Percentiles rank a stretch among this genome's conserved stretches.
These are phyloP conservation scores for Aspergillus quadrilineatus DNA, from an alignment of 2,329 filamentous ascomycete species.

Conservation along the genomic window DNA sequence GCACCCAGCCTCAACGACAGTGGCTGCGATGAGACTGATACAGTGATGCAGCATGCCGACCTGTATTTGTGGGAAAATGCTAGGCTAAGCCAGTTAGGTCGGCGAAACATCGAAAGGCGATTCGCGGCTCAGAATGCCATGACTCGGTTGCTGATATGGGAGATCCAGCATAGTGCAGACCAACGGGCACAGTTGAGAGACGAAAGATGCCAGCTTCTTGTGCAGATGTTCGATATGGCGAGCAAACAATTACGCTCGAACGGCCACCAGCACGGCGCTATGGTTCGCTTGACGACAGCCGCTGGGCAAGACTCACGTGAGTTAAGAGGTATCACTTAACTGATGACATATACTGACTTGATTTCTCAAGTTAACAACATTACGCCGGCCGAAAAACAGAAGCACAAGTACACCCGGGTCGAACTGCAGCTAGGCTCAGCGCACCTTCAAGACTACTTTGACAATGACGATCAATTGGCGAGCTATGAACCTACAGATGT, in stretches of 20 bases:
- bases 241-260: slow-evolving; percentile 25
- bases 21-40: slow-evolving; percentile 17
- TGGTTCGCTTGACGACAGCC: slow-evolving; percentile 33
- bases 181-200: slow-evolving; percentile 28
- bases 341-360: neutral
- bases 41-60: slow-evolving; percentile 21
- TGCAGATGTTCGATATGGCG: slow-evolving; percentile 27
- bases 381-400: slow-evolving; percentile 26
- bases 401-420: slow-evolving; percentile 34
- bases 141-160: slow-evolving; percentile 39
- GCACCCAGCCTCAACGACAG: slow-evolving; percentile 27
- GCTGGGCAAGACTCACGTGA: slow-evolving; percentile 34
- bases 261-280: slow-evolving; percentile 29
- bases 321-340: neutral
- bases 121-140: slow-evolving; percentile 37
- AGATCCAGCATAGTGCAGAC: slow-evolving; percentile 35
- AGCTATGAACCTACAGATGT: slow-evolving; percentile 30
- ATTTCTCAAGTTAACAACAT: neutral
- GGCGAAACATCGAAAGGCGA: slow-evolving; percentile 31
- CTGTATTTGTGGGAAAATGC: slow-evolving; percentile 31
- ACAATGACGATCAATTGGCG: slow-evolving; percentile 35
- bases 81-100: slow-evolving; percentile 34
- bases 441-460: slow-evolving; percentile 38
- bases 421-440: slow-evolving; percentile 36
- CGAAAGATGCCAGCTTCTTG: slow-evolving; percentile 28